phyloP scores from a whole-genome alignment of 352 stramenopile genomes.

The Stephanocyclus meneghinianus region DNA sequence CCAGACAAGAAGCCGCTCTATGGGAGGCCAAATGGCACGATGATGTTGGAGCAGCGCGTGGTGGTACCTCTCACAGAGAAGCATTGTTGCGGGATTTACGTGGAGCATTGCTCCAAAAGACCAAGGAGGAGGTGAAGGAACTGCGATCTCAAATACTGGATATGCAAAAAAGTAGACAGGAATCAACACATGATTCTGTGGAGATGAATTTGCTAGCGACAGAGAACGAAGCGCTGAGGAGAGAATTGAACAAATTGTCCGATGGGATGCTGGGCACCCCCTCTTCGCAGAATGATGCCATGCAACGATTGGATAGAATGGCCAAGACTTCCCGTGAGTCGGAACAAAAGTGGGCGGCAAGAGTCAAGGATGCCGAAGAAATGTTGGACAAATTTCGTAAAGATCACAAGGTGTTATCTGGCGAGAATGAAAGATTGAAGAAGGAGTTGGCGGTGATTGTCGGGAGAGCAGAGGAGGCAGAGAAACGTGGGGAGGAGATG shows the following conservation, averaged over 20 bases:
- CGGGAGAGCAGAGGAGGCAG: background rate
- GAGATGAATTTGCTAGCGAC: background rate
- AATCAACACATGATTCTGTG: conserved; percentile 14
- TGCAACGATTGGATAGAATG: conserved; percentile 15
- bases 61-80: background rate
- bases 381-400: conserved; percentile 8
- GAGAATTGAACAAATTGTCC: conserved; percentile 4
- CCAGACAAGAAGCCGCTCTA: conserved; percentile 29
- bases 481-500: background rate
- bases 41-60: conserved; percentile 3
- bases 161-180: conserved; percentile 1
- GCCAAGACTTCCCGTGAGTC: conserved; percentile 17
- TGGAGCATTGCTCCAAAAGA: conserved; percentile 27
- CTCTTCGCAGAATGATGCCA: background rate
- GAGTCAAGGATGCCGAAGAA: conserved; percentile 1
- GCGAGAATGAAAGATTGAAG: background rate
- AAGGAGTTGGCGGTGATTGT: background rate
- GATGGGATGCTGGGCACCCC: background rate
- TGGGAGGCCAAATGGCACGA: conserved; percentile 35
- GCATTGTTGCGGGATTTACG: conserved; percentile 12
- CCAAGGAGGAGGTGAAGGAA: conserved; percentile 6
- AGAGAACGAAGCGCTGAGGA: conserved; percentile 16
- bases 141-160: conserved; percentile 10
- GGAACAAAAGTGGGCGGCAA: conserved; percentile 18
- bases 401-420: background rate